phyloP scores from a whole-genome alignment of 306 rosid species.

The Trichosanthes cucumerina region DNA sequence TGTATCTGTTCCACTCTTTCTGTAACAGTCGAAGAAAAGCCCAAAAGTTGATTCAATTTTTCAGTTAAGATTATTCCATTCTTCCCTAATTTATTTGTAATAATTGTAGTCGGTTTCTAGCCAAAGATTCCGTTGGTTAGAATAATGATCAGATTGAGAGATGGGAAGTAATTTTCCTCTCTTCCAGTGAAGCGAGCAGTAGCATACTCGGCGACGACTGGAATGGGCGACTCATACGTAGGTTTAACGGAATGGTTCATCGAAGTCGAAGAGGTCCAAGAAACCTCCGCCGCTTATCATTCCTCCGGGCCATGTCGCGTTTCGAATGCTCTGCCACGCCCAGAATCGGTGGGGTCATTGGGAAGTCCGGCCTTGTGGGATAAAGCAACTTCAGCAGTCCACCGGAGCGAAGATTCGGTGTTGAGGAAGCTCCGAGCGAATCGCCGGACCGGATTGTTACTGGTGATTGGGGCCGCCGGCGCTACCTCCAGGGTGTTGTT shows the following conservation, averaged over 20 bases:
- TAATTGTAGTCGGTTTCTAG: not conserved
- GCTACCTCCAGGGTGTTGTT: conserved; percentile 17
- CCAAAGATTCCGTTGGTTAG: not conserved
- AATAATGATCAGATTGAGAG: not conserved
- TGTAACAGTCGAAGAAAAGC: not conserved
- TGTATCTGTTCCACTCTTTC: not conserved
- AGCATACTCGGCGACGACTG: not conserved
- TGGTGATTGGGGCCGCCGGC: conserved; percentile 36
- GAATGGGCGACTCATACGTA: conserved; percentile 31
- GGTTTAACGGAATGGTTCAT: conserved; percentile 32
- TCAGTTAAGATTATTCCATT: not conserved
- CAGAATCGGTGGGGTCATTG: conserved; percentile 88
- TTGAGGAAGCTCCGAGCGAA: conserved; percentile 59
- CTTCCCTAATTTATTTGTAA: not conserved
- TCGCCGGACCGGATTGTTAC: conserved; percentile 62
- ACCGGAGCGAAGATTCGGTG: conserved; percentile 85
- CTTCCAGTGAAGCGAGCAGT: conserved; percentile 62
- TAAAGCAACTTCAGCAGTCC: conserved; percentile 59
- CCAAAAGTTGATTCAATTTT: not conserved
- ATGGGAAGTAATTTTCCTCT: conserved; percentile 69
- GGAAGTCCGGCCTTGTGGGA: conserved; percentile 70
- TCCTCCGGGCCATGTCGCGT: conserved; percentile 59
- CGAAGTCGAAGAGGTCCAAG: conserved; percentile 69
- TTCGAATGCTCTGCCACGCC: conserved; percentile 90
- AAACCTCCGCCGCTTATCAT: conserved; percentile 30